A percentile compares a stretch with the other conserved stretches of the same genome.
phyloP scores from a whole-genome alignment of 2,329 filamentous ascomycete genomes.

The Geoglossum cookeanum region DNA sequence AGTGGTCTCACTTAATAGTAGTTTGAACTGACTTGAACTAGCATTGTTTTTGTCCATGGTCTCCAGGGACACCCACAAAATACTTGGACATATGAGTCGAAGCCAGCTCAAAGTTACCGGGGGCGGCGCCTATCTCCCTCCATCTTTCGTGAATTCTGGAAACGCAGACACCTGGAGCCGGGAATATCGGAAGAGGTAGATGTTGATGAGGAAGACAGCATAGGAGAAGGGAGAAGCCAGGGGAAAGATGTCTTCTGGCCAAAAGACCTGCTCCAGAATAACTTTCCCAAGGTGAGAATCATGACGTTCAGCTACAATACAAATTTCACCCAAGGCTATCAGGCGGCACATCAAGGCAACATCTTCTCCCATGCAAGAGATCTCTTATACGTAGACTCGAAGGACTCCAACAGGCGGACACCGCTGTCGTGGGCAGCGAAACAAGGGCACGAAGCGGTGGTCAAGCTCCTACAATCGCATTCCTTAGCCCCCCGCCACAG shows the following conservation, averaged over 20 bases:
- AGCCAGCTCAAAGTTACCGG: background rate
- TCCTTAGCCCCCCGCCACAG: too few relatives aligned
- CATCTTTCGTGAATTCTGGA: background rate
- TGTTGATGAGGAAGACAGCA: background rate
- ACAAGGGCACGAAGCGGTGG: too few relatives aligned
- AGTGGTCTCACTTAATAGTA: background rate
- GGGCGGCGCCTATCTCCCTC: background rate
- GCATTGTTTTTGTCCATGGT: conserved; percentile 8
- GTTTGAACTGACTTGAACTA: background rate
- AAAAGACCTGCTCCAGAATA: conserved; percentile 4
- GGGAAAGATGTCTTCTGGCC: conserved; percentile 5
- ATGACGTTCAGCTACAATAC: conserved; percentile 7
- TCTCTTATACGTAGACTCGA: conserved; percentile 5
- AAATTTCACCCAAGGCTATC: background rate
- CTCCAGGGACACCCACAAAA: conserved; percentile 7
- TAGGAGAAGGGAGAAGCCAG: background rate
- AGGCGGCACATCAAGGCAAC: conserved; percentile 6
- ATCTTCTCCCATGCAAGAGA: conserved; percentile 7
- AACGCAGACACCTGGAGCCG: background rate
- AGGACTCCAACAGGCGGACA: too few relatives aligned
- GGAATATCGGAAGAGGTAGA: background rate
- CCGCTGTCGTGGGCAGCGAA: too few relatives aligned
- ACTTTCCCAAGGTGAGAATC: conserved; percentile 5
- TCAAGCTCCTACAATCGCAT: too few relatives aligned
- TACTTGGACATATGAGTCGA: conserved; percentile 4